A percentile compares a stretch with the other conserved stretches of the same genome.
These are phyloP conservation scores for Kondoa subrosea DNA, from an alignment of 768 basidiomycete genomes.

Conservation along the genomic window DNA sequence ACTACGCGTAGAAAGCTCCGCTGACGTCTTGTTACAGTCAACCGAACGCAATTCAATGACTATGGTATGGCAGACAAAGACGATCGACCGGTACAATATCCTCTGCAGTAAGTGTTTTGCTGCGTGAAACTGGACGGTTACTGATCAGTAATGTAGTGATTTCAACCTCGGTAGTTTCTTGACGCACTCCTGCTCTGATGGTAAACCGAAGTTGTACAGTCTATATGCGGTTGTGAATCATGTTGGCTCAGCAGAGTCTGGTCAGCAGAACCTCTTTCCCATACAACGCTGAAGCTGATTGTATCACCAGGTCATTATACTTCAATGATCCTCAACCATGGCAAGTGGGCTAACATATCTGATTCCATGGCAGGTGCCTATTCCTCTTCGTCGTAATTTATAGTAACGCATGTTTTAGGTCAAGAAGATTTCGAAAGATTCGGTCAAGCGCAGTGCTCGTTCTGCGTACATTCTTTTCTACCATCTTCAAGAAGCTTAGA, in stretches of 20 bases:
- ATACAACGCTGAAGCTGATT: not conserved
- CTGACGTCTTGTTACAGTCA: not conserved
- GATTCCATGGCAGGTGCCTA: not conserved
- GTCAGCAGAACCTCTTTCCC: not conserved
- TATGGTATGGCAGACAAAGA: not conserved
- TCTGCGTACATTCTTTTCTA: conserved; percentile 7
- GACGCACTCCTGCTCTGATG: not conserved
- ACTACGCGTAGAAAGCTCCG: too few species aligned
- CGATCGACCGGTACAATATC: not conserved
- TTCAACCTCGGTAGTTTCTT: not conserved
- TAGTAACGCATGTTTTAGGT: not conserved
- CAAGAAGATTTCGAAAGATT: not conserved
- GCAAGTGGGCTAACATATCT: not conserved
- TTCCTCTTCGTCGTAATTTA: too few species aligned
- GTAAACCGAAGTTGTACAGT: not conserved
- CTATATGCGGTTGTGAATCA: not conserved
- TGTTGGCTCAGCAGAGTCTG: not conserved
- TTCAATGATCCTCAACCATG: not conserved
- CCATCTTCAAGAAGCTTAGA: not conserved
- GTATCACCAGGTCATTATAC: conserved; percentile 5
- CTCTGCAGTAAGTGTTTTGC: not conserved
- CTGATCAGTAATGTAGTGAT: not conserved
- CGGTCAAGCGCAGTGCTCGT: not conserved
- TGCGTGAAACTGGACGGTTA: not conserved
- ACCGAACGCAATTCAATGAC: not conserved